phyloP scores from a whole-genome alignment of 1,139 yeast species.

The Protomyces pachydermus region DNA sequence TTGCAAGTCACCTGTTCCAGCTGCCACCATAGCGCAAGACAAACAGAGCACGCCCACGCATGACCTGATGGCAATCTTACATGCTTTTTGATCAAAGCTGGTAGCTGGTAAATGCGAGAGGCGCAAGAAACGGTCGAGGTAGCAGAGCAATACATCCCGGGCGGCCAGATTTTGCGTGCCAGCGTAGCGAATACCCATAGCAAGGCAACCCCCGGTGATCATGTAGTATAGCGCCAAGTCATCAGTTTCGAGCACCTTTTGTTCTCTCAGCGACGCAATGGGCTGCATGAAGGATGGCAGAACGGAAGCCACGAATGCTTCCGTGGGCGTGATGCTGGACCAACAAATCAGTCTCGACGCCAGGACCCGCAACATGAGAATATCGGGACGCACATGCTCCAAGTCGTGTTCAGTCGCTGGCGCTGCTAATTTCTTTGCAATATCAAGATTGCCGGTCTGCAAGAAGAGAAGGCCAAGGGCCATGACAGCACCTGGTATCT shows the following conservation, averaged over 20 bases:
- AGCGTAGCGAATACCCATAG: slow-evolving; percentile 72
- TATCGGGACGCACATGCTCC: slow-evolving; percentile 77
- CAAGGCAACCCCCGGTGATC: slow-evolving; percentile 68
- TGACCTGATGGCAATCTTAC: slow-evolving; percentile 54
- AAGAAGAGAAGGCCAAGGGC: slow-evolving; percentile 72
- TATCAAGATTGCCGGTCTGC: slow-evolving; percentile 55
- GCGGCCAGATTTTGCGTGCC: slow-evolving; percentile 59
- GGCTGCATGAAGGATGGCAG: slow-evolving; percentile 15
- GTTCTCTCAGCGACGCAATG: slow-evolving; percentile 28
- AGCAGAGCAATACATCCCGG: slow-evolving; percentile 54
- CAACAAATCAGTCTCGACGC: slow-evolving; percentile 73
- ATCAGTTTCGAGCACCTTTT: slow-evolving; percentile 40
- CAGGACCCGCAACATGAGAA: slow-evolving; percentile 62
- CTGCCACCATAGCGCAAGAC: slow-evolving; percentile 70
- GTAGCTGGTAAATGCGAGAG: slow-evolving; percentile 45
- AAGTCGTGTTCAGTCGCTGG: slow-evolving; percentile 60
- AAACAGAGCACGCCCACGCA: slow-evolving; percentile 59
- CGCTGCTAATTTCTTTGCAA: slow-evolving; percentile 61
- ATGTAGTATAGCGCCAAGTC: slow-evolving; percentile 61
- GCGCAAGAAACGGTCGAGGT: slow-evolving; percentile 59
- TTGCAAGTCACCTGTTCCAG: slow-evolving; percentile 85
- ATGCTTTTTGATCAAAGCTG: slow-evolving; percentile 58
- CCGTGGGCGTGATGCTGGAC: slow-evolving; percentile 54
- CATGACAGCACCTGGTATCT: slow-evolving; percentile 73
- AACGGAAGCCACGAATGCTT: slow-evolving; percentile 53